Percentiles rank a stretch among this genome's conserved stretches.
These are phyloP conservation scores for Aspergillus heteromorphus DNA, from an alignment of 495 filamentous ascomycete species.

Conservation along the genomic window DNA sequence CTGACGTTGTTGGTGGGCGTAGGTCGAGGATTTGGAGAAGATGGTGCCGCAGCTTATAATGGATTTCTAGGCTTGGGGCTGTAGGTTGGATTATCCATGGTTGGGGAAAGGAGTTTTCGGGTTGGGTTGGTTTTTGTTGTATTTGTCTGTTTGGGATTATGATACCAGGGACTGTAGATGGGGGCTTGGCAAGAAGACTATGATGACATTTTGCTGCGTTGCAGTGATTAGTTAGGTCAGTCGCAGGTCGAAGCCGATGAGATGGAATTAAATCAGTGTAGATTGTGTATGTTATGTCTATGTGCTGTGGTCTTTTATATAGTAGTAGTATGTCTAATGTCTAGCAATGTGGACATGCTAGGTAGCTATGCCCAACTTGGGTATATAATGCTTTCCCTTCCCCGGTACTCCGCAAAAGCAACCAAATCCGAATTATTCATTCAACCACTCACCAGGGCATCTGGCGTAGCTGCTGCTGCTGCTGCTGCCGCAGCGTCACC, in stretches of 20 bases:
- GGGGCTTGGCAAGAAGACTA: neutral
- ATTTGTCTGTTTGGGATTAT: neutral
- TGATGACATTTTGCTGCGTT: too few species aligned
- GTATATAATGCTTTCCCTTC: neutral
- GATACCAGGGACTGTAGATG: conserved; percentile 10
- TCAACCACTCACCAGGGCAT: conserved; percentile 35
- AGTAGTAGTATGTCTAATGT: neutral
- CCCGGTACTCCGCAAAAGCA: conserved; percentile 1
- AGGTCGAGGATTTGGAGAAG: conserved; percentile 77
- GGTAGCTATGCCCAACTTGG: neutral
- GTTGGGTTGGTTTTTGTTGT: too few species aligned
- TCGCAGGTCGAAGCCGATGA: neutral
- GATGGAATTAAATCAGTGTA: too few species aligned
- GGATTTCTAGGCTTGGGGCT: conserved; percentile 59
- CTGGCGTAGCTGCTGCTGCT: conserved; percentile 24
- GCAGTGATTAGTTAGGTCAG: neutral
- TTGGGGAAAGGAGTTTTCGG: neutral
- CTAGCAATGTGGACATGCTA: neutral
- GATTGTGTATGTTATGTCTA: conserved; percentile 4
- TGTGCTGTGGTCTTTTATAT: neutral
- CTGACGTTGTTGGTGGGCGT: conserved; percentile 27
- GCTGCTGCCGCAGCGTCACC: conserved; percentile 14
- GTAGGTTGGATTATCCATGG: neutral
- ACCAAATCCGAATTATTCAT: neutral
- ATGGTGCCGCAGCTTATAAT: conserved; percentile 82